These are phyloP conservation scores for Trebouxia sp. DNA, from an alignment of 139 green algal species.

Conservation along the genomic window DNA sequence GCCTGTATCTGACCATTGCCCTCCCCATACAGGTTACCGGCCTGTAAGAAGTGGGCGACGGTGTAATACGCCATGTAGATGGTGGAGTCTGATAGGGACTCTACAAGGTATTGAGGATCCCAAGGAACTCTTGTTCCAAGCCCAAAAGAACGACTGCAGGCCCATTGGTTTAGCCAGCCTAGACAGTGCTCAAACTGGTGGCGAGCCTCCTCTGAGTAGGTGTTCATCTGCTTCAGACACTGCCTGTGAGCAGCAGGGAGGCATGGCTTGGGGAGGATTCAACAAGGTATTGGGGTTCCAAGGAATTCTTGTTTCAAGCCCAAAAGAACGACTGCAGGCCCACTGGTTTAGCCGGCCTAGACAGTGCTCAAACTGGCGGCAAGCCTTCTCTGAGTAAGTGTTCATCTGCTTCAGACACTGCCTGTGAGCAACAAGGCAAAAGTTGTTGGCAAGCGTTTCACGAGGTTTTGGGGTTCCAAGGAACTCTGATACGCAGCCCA, in stretches of 20 bases:
- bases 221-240: slow-evolving; percentile 85
- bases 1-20: slow-evolving; percentile 8
- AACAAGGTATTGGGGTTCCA: slow-evolving; percentile 97
- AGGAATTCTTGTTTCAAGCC: slow-evolving; percentile 92
- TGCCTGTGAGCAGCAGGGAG: slow-evolving; percentile 61
- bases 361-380: slow-evolving; percentile 77
- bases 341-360: slow-evolving; percentile 96
- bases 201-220: slow-evolving; percentile 64
- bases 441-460: neutral
- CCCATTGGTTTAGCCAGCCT: slow-evolving; percentile 97
- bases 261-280: slow-evolving; percentile 98
- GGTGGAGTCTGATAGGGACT: slow-evolving; percentile 98
- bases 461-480: slow-evolving; percentile 94
- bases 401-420: too few species aligned
- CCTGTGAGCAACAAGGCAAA: neutral
- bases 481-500: slow-evolving; percentile 93
- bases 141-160: slow-evolving; percentile 94
- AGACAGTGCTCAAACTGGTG: slow-evolving; percentile 82
- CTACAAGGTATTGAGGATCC: slow-evolving; percentile 95
- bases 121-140: slow-evolving; percentile 95
- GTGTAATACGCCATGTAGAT: slow-evolving; percentile 99
- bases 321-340: slow-evolving; percentile 95
- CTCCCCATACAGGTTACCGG: slow-evolving; percentile 90
- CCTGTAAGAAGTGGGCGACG: slow-evolving; percentile 63
- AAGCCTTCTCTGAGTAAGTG: slow-evolving; percentile 63